These are phyloP conservation scores for Salix udensis DNA, from an alignment of 345 rosid species.

Conservation along the genomic window DNA sequence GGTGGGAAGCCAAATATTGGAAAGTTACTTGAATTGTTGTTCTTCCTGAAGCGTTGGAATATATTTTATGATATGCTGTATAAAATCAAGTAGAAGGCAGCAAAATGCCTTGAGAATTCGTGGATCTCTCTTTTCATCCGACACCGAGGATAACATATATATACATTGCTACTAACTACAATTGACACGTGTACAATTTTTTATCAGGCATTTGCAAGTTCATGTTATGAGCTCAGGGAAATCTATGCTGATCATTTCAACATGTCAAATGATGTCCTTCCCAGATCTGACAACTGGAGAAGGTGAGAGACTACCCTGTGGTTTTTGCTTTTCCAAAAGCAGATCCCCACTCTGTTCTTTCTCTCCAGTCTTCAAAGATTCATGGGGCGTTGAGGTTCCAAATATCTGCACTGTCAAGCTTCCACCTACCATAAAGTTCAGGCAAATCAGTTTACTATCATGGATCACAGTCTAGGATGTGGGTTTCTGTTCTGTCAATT, in stretches of 20 bases:
- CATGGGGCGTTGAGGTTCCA: constrained; percentile 26
- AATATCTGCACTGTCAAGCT: constrained; percentile 55
- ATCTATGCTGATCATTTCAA: not conserved
- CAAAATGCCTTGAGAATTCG: not conserved
- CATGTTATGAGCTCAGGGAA: not conserved
- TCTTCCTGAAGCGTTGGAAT: not conserved
- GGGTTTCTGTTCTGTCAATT: not conserved
- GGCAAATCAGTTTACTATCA: not conserved
- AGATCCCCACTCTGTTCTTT: constrained; percentile 11
- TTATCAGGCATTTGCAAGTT: not conserved
- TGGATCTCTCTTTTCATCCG: not conserved
- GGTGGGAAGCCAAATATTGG: no score
- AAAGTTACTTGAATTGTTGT: not conserved
- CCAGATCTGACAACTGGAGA: constrained; percentile 37
- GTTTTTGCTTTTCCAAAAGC: constrained; percentile 19
- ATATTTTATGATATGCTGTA: not conserved
- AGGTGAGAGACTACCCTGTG: constrained; percentile 16
- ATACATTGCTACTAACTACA: not conserved
- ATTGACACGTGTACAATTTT: not conserved
- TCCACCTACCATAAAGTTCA: constrained; percentile 35
- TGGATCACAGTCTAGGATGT: not conserved
- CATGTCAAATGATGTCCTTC: constrained; percentile 21
- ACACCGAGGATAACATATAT: not conserved
- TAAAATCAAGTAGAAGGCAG: not conserved
- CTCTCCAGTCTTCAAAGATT: constrained; percentile 13